Percentiles rank a stretch among this genome's conserved stretches.
Evolutionary conservation across 2,329 filamentous ascomycete species (phyloP).

Genomic region (Zasmidium angulare): DNA sequence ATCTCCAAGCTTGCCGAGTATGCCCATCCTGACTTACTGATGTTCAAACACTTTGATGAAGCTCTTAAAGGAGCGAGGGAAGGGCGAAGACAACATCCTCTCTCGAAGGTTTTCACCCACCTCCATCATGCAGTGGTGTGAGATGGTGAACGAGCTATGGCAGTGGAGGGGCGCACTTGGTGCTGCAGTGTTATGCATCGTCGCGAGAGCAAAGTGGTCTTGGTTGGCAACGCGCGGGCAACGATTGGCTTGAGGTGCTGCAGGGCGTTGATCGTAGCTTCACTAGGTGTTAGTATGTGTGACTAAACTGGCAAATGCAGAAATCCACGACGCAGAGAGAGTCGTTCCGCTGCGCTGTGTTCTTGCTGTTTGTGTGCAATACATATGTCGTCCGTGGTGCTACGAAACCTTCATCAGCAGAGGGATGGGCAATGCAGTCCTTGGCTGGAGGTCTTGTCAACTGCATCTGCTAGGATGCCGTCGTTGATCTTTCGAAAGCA

Average conservation of each 20-base stretch:
- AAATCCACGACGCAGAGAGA: neutral
- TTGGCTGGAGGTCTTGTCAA: too few relatives aligned
- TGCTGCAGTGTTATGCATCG: neutral
- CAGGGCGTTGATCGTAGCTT: constrained; percentile 4
- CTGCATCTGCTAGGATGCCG: too few relatives aligned
- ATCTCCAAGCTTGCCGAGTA: constrained; percentile 23
- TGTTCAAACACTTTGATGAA: neutral
- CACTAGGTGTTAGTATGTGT: neutral
- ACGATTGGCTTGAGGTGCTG: constrained; percentile 1
- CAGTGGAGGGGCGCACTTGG: constrained; percentile 1
- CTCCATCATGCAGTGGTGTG: neutral
- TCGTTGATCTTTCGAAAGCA: too few relatives aligned
- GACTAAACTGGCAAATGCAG: neutral
- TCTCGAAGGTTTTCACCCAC: neutral
- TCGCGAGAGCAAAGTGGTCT: neutral
- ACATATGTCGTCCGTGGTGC: neutral
- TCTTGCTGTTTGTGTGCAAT: neutral
- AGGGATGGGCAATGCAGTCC: too few relatives aligned
- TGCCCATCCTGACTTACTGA: constrained; percentile 19
- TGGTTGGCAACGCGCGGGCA: neutral
- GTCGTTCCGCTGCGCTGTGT: neutral
- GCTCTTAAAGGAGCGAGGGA: neutral
- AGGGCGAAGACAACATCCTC: neutral
- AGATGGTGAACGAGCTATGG: neutral
- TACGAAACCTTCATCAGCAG: too few relatives aligned